Evolutionary conservation across 2,329 filamentous ascomycete genomes (phyloP).

Genomic region (Hypoxylon sp.): DNA sequence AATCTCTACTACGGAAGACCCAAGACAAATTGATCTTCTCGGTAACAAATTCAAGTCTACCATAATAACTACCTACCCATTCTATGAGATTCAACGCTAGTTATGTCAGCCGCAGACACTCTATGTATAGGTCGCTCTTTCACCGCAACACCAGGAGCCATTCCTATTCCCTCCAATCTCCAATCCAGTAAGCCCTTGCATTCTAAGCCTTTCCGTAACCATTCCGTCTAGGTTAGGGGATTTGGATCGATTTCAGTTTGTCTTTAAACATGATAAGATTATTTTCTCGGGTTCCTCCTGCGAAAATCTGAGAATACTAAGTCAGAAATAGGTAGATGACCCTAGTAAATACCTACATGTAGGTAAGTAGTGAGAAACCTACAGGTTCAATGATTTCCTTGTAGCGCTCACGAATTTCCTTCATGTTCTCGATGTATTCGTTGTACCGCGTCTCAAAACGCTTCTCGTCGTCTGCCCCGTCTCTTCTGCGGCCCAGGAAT

Average conservation of each 20-base stretch:
- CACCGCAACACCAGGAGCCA: too few relatives aligned
- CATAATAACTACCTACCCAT: too few relatives aligned
- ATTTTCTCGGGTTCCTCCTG: slow-evolving; percentile 17
- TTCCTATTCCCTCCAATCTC: too few relatives aligned
- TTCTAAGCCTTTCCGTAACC: too few relatives aligned
- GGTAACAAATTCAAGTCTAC: too few relatives aligned
- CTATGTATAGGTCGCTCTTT: too few relatives aligned
- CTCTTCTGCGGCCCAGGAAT: slow-evolving; percentile 36
- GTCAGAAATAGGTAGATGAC: background rate
- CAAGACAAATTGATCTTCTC: too few relatives aligned
- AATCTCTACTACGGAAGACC: background rate
- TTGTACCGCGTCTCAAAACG: slow-evolving; percentile 40
- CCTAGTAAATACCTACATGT: too few relatives aligned
- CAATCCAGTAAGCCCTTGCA: too few relatives aligned
- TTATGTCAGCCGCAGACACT: too few relatives aligned
- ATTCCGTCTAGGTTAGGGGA: too few relatives aligned
- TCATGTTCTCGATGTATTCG: slow-evolving; percentile 44
- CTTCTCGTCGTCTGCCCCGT: slow-evolving; percentile 33
- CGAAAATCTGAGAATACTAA: slow-evolving; percentile 25
- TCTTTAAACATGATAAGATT: slow-evolving; percentile 19
- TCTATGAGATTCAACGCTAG: too few relatives aligned
- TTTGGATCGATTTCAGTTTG: background rate
- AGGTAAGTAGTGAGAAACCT: slow-evolving; percentile 2
- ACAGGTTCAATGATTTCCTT: slow-evolving; percentile 24
- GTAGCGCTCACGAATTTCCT: slow-evolving; percentile 38